These are phyloP conservation scores for Cordyceps cateniannulata DNA, from an alignment of 2,329 filamentous ascomycete genomes.

Conservation along the genomic window DNA sequence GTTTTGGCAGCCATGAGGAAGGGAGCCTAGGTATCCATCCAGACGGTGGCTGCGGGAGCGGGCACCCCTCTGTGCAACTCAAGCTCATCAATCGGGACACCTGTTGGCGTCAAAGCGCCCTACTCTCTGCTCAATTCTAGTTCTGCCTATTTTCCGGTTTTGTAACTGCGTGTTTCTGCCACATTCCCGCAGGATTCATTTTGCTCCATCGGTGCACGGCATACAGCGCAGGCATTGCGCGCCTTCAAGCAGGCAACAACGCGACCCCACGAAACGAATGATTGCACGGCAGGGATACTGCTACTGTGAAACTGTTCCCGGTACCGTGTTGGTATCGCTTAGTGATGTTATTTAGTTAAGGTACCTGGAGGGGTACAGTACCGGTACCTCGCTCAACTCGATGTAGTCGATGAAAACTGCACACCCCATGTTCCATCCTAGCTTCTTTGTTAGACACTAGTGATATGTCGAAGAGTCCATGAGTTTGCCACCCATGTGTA, in stretches of 20 bases:
- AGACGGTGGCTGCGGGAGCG: neutral
- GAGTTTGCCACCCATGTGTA: too few species aligned
- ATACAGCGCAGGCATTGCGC: conserved; percentile 89
- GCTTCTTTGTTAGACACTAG: conserved; percentile 34
- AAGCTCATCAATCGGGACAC: neutral
- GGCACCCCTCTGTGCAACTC: neutral
- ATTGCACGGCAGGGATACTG: conserved; percentile 73
- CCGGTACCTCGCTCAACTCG: conserved; percentile 59
- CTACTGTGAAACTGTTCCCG: too few species aligned
- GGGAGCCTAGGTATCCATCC: neutral
- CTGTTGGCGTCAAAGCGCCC: neutral
- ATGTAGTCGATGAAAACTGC: conserved; percentile 93
- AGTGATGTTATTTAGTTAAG: too few species aligned
- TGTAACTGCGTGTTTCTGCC: neutral
- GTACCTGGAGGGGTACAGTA: too few species aligned
- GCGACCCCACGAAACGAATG: conserved; percentile 90
- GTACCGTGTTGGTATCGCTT: too few species aligned
- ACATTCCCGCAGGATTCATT: neutral
- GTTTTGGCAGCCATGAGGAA: conserved; percentile 19
- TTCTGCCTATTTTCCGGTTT: neutral
- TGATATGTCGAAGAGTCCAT: too few species aligned
- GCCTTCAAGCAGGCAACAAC: conserved; percentile 78
- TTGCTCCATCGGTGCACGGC: conserved; percentile 52
- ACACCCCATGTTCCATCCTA: conserved; percentile 70
- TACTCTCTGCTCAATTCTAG: too few species aligned